phyloP scores from a whole-genome alignment of 495 filamentous ascomycete species.

The Viridothelium virens region DNA sequence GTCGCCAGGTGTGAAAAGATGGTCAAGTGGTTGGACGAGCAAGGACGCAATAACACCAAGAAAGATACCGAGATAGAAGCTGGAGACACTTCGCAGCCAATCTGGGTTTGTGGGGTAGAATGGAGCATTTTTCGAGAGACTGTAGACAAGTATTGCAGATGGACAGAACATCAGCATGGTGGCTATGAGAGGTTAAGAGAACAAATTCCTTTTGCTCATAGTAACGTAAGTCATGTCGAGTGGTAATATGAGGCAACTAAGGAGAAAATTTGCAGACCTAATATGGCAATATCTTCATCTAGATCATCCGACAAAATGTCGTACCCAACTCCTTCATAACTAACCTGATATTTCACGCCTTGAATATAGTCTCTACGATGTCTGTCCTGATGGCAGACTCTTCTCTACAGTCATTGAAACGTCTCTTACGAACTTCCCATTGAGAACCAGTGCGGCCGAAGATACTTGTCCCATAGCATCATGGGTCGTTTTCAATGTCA shows the following conservation, averaged over 20 bases:
- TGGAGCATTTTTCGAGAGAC: constrained; percentile 71
- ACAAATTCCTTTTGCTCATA: constrained; percentile 78
- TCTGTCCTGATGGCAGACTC: neutral
- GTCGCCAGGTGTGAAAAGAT: constrained; percentile 69
- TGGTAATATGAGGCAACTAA: neutral
- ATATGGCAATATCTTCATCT: constrained; percentile 74
- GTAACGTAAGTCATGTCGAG: constrained; percentile 61
- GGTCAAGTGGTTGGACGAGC: constrained; percentile 65
- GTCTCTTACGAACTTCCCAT: neutral
- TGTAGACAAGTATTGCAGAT: constrained; percentile 72
- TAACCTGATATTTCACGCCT: neutral
- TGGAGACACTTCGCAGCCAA: constrained; percentile 44
- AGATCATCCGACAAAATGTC: neutral
- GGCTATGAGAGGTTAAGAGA: constrained; percentile 57
- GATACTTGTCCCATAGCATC: neutral
- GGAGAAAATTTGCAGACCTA: constrained; percentile 58
- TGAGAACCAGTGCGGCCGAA: neutral
- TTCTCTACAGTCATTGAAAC: neutral
- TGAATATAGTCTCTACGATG: neutral
- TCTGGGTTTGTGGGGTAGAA: constrained; percentile 73
- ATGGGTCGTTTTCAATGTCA: neutral
- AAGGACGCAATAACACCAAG: constrained; percentile 44
- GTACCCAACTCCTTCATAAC: neutral
- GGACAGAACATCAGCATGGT: constrained; percentile 65
- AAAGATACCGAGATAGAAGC: constrained; percentile 32